These are phyloP conservation scores for Toxicodendron radicans DNA, from an alignment of 345 rosid genomes.

Conservation along the genomic window DNA sequence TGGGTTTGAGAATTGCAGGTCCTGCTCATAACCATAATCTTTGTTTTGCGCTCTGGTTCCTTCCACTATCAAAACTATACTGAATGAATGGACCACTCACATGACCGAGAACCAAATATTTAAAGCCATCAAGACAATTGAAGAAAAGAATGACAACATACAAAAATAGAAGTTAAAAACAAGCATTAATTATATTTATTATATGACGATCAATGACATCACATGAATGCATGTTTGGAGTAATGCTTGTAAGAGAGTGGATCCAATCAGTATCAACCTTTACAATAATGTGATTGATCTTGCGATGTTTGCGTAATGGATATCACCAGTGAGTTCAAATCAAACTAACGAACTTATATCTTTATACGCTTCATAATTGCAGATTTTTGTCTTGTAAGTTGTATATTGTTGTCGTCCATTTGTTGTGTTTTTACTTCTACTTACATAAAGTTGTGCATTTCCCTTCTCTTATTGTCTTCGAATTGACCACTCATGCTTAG, in stretches of 20 bases:
- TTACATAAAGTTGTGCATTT: background rate
- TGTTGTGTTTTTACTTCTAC: too few relatives aligned
- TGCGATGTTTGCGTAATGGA: background rate
- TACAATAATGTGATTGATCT: constrained; percentile 8
- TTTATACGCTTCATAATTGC: background rate
- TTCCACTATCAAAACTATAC: background rate
- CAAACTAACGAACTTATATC: background rate
- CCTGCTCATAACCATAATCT: constrained; percentile 9
- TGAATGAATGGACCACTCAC: constrained; percentile 20
- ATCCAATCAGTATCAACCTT: background rate
- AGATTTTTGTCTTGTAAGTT: background rate
- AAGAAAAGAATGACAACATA: background rate
- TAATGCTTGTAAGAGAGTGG: background rate
- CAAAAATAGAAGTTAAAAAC: background rate
- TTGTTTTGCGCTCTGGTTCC: constrained; percentile 12
- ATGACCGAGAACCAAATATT: background rate
- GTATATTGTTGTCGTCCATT: background rate
- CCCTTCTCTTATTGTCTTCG: background rate
- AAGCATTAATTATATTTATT: background rate
- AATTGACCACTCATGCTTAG: background rate
- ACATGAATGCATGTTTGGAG: background rate
- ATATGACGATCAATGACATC: constrained; percentile 17
- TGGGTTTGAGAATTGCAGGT: background rate
- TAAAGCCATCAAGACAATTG: background rate
- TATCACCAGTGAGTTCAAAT: background rate